These are phyloP conservation scores for Puccinia horiana DNA, from an alignment of 1,284 basidiomycete genomes.

Conservation along the genomic window DNA sequence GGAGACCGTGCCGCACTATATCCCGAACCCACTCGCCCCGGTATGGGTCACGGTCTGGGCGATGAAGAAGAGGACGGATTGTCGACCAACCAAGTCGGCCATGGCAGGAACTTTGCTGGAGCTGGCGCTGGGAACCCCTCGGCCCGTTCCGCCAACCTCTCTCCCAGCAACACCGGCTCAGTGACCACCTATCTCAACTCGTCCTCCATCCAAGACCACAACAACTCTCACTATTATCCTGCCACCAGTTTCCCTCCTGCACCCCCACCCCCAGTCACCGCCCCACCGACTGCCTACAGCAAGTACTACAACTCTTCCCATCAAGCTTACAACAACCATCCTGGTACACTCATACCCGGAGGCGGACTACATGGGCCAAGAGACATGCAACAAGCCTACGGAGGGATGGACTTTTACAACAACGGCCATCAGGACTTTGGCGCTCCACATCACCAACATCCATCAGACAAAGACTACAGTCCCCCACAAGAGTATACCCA, in stretches of 20 bases:
- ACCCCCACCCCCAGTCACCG: background rate
- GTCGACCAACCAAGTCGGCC: background rate
- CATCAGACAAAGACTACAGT: background rate
- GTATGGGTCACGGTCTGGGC: constrained; percentile 53
- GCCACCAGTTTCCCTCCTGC: background rate
- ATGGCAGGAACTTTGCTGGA: constrained; percentile 15
- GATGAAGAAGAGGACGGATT: constrained; percentile 54
- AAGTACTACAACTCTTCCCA: background rate
- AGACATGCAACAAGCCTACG: constrained; percentile 10
- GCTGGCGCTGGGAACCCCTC: constrained; percentile 7
- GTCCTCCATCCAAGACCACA: background rate
- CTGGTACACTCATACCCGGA: background rate
- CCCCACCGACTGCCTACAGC: background rate
- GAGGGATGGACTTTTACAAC: background rate
- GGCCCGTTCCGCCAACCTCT: background rate
- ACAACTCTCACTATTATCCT: background rate
- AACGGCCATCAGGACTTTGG: background rate
- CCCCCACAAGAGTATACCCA: background rate
- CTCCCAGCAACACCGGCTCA: background rate
- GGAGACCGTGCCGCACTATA: constrained; percentile 54
- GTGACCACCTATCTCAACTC: constrained; percentile 10
- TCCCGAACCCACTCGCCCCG: constrained; percentile 54
- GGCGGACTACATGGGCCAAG: background rate
- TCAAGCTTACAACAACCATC: background rate
- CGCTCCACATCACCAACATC: background rate